Percentiles rank a stretch among this genome's conserved stretches.
phyloP scores from a whole-genome alignment of 2,329 filamentous ascomycete genomes.

The Phialophora macrospora region DNA sequence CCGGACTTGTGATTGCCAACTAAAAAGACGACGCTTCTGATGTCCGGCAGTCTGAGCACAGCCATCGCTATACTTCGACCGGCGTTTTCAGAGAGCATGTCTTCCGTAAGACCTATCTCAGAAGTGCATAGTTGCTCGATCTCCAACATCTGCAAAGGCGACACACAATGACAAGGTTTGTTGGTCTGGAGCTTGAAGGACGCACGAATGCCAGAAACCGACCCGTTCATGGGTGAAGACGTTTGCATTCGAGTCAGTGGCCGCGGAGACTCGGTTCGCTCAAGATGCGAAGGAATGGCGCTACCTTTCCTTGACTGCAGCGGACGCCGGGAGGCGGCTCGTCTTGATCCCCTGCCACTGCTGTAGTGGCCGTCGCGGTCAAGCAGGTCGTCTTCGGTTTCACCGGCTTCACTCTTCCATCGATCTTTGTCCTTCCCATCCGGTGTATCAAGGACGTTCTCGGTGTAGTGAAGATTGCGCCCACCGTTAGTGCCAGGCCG shows the following conservation, averaged over 20 bases:
- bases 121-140: constrained; percentile 89
- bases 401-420: constrained; percentile 78
- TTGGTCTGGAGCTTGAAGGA: constrained; percentile 61
- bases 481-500: constrained; percentile 73
- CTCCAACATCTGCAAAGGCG: constrained; percentile 83
- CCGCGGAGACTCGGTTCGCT: constrained; percentile 38
- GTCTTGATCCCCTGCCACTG: constrained; percentile 54
- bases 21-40: constrained; percentile 68
- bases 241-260: constrained; percentile 40
- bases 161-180: constrained; percentile 62
- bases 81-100: constrained; percentile 90
- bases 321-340: constrained; percentile 48
- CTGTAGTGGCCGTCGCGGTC: constrained; percentile 51
- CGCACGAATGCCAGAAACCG: constrained; percentile 39
- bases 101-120: constrained; percentile 83
- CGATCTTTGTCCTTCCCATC: constrained; percentile 43
- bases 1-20: constrained; percentile 95
- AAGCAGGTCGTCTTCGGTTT: constrained; percentile 53
- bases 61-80: constrained; percentile 87
- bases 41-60: constrained; percentile 63
- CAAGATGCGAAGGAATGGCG: constrained; percentile 47
- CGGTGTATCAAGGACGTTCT: constrained; percentile 80
- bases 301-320: constrained; percentile 52
- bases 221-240: constrained; percentile 50
- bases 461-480: constrained; percentile 88